Evolutionary conservation across 768 basidiomycete species (phyloP).

Genomic region (Leccinum rimulosum): DNA sequence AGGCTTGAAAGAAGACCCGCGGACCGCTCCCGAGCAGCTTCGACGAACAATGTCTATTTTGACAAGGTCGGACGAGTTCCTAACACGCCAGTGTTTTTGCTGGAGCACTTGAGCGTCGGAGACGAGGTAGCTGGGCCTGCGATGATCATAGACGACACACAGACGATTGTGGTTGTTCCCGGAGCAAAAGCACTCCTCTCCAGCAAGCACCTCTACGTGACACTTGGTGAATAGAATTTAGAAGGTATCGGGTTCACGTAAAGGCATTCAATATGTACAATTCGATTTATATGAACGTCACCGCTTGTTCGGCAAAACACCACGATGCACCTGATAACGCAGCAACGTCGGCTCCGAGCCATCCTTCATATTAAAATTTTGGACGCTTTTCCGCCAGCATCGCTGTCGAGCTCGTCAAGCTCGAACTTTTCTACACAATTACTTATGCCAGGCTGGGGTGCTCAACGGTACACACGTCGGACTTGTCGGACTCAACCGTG

Average conservation of each 20-base stretch:
- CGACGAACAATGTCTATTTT: slow-evolving; percentile 73
- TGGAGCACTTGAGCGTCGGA: slow-evolving; percentile 65
- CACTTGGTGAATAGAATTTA: slow-evolving; percentile 31
- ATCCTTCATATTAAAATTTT: not conserved
- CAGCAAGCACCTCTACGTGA: slow-evolving; percentile 64
- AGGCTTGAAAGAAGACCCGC: slow-evolving; percentile 43
- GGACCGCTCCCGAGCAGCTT: slow-evolving; percentile 44
- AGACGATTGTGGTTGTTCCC: slow-evolving; percentile 88
- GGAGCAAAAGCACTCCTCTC: slow-evolving; percentile 64
- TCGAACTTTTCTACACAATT: not conserved
- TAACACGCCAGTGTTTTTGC: slow-evolving; percentile 76
- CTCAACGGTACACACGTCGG: not conserved
- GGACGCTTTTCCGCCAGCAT: not conserved
- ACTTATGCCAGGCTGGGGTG: too few species aligned
- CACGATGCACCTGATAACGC: not conserved
- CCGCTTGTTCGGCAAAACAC: not conserved
- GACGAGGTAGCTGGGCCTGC: slow-evolving; percentile 81
- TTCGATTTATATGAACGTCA: not conserved
- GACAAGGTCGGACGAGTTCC: slow-evolving; percentile 72
- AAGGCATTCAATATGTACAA: not conserved
- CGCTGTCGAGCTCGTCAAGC: not conserved
- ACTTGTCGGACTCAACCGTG: not conserved
- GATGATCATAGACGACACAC: slow-evolving; percentile 93
- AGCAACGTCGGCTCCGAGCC: not conserved
- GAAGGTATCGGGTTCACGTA: slow-evolving; percentile 4